Evolutionary conservation across 495 filamentous ascomycete genomes (phyloP), one percentile per base, ranked within the genome.

Genomic region (Neurospora tetraspora): DNA sequence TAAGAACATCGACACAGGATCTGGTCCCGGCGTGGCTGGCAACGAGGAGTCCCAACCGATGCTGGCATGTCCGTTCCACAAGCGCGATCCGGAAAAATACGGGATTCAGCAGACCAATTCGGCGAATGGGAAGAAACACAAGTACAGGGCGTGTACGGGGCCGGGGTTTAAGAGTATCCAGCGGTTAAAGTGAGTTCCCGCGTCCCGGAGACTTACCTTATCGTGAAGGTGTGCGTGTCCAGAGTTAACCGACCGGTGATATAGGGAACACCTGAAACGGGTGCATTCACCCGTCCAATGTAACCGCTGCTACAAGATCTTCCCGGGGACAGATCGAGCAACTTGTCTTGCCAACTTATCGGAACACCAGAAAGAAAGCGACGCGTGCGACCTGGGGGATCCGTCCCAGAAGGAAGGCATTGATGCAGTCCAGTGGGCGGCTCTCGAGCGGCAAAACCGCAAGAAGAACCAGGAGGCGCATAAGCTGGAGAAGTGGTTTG

Each of bases 111-210:
- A 71, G 36, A 69, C 73, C n/a, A 73, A 70, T n/a, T 43, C 75
- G 39, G 72, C 59, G 12, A 71, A 71, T 8, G 69, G 65, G 5
- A 78, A 76, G 73, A 78, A 75, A 40, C 72, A 77, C 69, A 72
- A 71, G 37, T 78, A 78, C 43, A 36, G 77, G 45, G 69, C 75
- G 20, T 78, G 77, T 39, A 74, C 72, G 20, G 77, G 77, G 3
- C 77, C 77, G 5, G 77, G 77, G 34, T 78, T 75, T 59, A 78
- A 78, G 72, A 76, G 73, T 6, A 75, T 78, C 40, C 77, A 78
- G 70, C 71, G 77, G 42, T 39, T 78, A 61, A 78, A 78, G 77
- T 78, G 68, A 71, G 75, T 7, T 31, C 53, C 31, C 68, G 40
- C 14, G 14, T 45, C 39, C 27, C 31, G 11, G 2, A 27, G 47